Evolutionary conservation across 768 basidiomycete genomes (phyloP), one percentile per base, ranked within the genome.

Genomic region (Symmetrospora coprosmae): DNA sequence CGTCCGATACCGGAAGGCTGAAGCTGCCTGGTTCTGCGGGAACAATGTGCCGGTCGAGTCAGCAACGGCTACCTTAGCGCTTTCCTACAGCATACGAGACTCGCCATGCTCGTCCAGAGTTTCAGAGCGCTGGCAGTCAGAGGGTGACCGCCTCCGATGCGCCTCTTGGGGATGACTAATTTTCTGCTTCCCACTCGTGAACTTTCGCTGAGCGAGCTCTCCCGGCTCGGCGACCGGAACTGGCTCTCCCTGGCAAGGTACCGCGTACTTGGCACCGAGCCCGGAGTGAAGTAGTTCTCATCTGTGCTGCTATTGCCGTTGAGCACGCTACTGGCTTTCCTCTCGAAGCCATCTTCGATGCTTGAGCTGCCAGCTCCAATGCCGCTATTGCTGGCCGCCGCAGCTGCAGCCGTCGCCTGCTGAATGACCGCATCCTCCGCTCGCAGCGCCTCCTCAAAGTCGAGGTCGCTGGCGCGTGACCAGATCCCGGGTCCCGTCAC

Each of bases 381-480:
- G 59, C 47, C 21, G 4, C 53, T 28, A 46, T 58, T 58, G 17
- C 28, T 33, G 23, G 9, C 41, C 17, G 50, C 30, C 39, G 4
- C 8, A 3, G 19, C 7, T 33, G 55, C 38, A 30, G 33, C 33
- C 31, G 55, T 8, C 33, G 51, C 31, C 33, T 65, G 56, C 45
- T 60, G 56, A 23, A 58, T 46, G 3, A 86, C 86, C 49, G 86
- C 84, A 33, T 76, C 74, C 67, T 91, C 89, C 64, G 82, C 76
- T 62, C 77, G 74, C 62, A 82, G 75, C 23, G 91, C 74, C 38
- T 97, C 91, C 37, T 86, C 80, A 59, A 79, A 92, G 30, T 79
- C 75, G 11, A 77, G 80, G 70, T 99, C 92, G 69, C 87, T 90
- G 64, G 84, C 84, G 37, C 94, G 78, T 0, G 86, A 87, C 94